phyloP scores from a whole-genome alignment of 2,329 filamentous ascomycete species.

The Coniochaeta hoffmannii region DNA sequence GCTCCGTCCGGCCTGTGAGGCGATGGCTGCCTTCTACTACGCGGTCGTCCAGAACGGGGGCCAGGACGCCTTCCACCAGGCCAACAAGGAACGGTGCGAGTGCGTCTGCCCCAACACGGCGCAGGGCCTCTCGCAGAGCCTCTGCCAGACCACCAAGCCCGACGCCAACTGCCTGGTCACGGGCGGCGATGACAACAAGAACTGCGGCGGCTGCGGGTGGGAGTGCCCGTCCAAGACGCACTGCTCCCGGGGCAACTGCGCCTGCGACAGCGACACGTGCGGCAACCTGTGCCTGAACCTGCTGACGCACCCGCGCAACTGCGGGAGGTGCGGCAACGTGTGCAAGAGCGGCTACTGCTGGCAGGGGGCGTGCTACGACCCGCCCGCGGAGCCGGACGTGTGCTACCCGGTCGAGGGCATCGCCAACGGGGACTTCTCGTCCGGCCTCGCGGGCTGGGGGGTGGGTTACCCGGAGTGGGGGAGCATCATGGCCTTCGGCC shows the following conservation, averaged over 20 bases:
- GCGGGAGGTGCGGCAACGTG: constrained; percentile 8
- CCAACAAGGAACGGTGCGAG: background rate
- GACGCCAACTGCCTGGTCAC: background rate
- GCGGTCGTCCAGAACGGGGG: background rate
- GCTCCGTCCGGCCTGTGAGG: background rate
- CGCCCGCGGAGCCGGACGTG: background rate
- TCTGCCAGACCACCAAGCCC: background rate
- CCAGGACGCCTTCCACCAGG: background rate
- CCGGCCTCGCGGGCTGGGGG: background rate
- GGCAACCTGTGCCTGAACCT: constrained; percentile 8
- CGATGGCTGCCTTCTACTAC: constrained; percentile 2
- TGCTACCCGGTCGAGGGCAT: constrained; percentile 8
- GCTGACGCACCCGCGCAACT: constrained; percentile 8
- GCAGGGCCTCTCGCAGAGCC: background rate
- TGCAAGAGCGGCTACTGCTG: constrained; percentile 8
- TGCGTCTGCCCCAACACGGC: background rate
- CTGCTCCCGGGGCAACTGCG: constrained; percentile 5
- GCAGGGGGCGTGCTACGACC: background rate
- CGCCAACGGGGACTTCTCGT: constrained; percentile 8
- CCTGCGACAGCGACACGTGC: constrained; percentile 8
- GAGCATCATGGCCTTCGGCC: too few species aligned
- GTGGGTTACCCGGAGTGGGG: background rate
- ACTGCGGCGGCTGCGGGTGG: constrained; percentile 11
- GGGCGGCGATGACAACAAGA: constrained; percentile 5
- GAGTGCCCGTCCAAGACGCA: constrained; percentile 8